These are phyloP conservation scores for Mortierella claussenii DNA, from an alignment of 192 early-diverging fungal species.

Conservation along the genomic window DNA sequence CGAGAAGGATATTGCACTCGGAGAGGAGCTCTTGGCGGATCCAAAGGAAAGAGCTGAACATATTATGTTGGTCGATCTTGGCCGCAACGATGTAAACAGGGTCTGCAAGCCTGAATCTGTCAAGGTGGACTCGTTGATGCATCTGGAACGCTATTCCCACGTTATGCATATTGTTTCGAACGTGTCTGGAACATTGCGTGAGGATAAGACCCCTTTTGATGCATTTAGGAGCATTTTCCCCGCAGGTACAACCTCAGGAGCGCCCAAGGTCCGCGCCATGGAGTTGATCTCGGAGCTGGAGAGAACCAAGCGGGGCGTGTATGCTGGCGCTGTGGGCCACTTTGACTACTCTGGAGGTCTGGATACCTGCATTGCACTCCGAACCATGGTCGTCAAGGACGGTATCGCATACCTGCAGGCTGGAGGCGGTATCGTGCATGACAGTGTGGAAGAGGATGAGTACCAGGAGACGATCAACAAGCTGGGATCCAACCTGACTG, in stretches of 20 bases:
- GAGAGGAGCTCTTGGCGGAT: conserved; percentile 88
- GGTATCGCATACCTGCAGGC: conserved; percentile 95
- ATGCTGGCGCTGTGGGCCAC: conserved; percentile 92
- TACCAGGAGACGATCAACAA: conserved; percentile 98
- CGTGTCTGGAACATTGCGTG: conserved; percentile 88
- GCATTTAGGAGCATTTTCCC: conserved; percentile 98
- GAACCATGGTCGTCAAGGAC: conserved; percentile 98
- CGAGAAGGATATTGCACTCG: conserved; percentile 92
- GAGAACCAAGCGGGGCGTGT: conserved; percentile 91
- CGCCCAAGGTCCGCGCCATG: conserved; percentile 97
- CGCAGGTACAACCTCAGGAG: conserved; percentile 97
- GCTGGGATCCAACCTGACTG: conserved; percentile 88
- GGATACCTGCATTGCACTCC: conserved; percentile 98
- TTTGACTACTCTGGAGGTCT: conserved; percentile 93
- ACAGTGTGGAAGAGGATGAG: conserved; percentile 91
- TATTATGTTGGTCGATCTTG: conserved; percentile 99
- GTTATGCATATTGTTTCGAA: conserved; percentile 99
- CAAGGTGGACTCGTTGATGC: conserved; percentile 96
- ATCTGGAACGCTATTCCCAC: conserved; percentile 95
- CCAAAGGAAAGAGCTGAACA: conserved; percentile 98
- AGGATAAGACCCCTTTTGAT: conserved; percentile 92
- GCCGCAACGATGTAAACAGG: conserved; percentile 98
- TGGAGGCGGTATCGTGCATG: conserved; percentile 97
- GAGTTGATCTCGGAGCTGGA: conserved; percentile 94
- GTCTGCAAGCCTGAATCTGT: conserved; percentile 94